Evolutionary conservation across 2,329 filamentous ascomycete genomes (phyloP).

Genomic region (Ramularia endophylla): DNA sequence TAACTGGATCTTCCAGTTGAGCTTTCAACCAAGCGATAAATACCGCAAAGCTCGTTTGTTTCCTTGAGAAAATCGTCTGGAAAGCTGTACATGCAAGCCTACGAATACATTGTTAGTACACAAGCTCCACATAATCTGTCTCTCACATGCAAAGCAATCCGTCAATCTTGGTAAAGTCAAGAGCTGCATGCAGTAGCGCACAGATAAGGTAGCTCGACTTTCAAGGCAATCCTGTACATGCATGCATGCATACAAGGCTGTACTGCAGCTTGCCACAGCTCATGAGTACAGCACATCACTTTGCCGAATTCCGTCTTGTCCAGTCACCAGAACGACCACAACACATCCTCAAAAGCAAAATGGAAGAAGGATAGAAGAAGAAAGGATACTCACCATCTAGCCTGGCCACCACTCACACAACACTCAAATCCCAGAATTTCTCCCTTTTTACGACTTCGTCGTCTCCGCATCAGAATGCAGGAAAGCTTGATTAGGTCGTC

Average conservation of each 20-base stretch:
- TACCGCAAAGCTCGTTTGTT: constrained; percentile 62
- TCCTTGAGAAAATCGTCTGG: constrained; percentile 57
- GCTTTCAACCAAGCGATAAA: constrained; percentile 62
- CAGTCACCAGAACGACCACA: too few relatives aligned
- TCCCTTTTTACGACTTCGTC: constrained; percentile 32
- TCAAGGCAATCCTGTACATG: neutral
- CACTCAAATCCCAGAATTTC: constrained; percentile 47
- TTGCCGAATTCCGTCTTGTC: too few relatives aligned
- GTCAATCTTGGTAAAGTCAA: neutral
- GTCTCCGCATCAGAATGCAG: constrained; percentile 56
- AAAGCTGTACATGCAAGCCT: constrained; percentile 70
- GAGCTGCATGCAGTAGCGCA: neutral
- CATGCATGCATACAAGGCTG: constrained; percentile 2
- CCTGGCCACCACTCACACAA: constrained; percentile 54
- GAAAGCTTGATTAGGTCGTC: constrained; percentile 60
- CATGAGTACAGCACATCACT: constrained; percentile 1
- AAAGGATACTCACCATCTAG: constrained; percentile 50
- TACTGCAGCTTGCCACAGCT: constrained; percentile 1
- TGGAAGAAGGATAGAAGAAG: constrained; percentile 1
- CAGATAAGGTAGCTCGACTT: too few relatives aligned
- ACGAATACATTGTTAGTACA: constrained; percentile 4
- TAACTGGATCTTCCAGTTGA: constrained; percentile 25
- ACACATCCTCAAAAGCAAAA: constrained; percentile 3
- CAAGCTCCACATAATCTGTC: neutral
- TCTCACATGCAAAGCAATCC: constrained; percentile 1